phyloP scores from a whole-genome alignment of 495 filamentous ascomycete species.

The Aspergillus ellipticus region DNA sequence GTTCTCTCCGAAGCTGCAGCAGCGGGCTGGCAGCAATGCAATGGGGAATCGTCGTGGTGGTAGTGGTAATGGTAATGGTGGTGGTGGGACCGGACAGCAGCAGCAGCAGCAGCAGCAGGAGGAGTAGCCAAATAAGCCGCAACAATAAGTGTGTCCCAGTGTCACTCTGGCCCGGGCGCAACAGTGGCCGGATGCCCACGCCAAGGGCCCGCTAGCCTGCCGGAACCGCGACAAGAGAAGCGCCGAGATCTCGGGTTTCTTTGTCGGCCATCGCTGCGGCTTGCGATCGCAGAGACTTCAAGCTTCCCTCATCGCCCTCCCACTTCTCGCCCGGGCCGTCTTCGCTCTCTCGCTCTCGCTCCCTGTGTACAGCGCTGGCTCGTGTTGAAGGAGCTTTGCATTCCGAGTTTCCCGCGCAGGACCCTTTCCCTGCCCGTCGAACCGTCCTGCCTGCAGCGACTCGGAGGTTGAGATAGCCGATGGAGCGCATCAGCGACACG shows the following conservation, averaged over 20 bases:
- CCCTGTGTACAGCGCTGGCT: not conserved
- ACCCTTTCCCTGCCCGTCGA: not conserved
- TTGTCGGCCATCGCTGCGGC: not conserved
- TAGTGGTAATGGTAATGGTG: not conserved
- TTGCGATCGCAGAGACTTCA: constrained; percentile 23
- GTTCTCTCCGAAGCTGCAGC: constrained; percentile 16
- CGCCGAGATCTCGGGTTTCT: constrained; percentile 14
- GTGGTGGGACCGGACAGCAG: not conserved
- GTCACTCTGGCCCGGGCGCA: not conserved
- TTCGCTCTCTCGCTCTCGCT: constrained; percentile 1
- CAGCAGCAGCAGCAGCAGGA: too few species aligned
- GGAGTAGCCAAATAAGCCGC: not conserved
- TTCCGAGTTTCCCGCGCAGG: not conserved
- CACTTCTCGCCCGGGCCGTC: not conserved
- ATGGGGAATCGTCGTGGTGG: not conserved
- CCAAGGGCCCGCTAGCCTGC: constrained; percentile 20
- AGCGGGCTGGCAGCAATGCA: too few species aligned
- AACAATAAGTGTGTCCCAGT: not conserved
- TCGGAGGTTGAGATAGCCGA: constrained; percentile 8
- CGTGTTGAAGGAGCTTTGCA: not conserved
- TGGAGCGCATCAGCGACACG: constrained; percentile 12
- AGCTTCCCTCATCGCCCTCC: not conserved
- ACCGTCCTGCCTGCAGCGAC: not conserved
- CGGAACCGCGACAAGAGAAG: constrained; percentile 28
- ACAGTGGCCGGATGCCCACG: constrained; percentile 1